These are phyloP conservation scores for Trypanosoma caninum DNA, from an alignment of 208 protist genomes.

Conservation along the genomic window DNA sequence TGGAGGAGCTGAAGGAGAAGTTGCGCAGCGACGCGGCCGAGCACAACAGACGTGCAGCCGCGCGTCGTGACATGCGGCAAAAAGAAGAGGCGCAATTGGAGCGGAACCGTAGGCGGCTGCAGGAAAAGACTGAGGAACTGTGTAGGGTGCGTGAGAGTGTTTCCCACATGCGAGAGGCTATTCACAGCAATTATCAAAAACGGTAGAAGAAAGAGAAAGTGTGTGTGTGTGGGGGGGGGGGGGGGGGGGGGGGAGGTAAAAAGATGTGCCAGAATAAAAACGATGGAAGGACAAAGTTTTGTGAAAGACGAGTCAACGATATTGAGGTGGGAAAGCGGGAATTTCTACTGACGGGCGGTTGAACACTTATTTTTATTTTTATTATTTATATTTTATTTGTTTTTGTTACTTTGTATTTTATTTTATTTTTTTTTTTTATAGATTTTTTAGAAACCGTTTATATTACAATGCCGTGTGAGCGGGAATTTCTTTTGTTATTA, in stretches of 20 bases:
- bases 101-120: conserved; percentile 41
- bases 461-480: no score
- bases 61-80: conserved; percentile 36
- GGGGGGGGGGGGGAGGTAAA: no score
- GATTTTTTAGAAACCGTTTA: background rate
- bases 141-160: conserved; percentile 32
- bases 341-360: no score
- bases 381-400: background rate
- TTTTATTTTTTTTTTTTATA: background rate
- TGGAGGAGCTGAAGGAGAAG: conserved; percentile 42
- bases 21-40: conserved; percentile 40
- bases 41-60: conserved; percentile 42
- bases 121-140: conserved; percentile 43
- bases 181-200: conserved; percentile 57
- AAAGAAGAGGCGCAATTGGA: conserved; percentile 43
- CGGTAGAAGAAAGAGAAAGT: conserved; percentile 3
- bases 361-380: background rate
- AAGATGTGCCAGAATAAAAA: background rate
- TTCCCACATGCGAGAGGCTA: conserved; percentile 42
- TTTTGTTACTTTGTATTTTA: background rate
- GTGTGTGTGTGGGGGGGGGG: no score
- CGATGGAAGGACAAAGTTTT: background rate
- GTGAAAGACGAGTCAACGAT: no score
- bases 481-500: no score
- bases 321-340: no score